Conservation (phyloP, 2,329 filamentous ascomycete genomes). For the Ophiognomonia clavigignenti-juglandacearum region DNA sequence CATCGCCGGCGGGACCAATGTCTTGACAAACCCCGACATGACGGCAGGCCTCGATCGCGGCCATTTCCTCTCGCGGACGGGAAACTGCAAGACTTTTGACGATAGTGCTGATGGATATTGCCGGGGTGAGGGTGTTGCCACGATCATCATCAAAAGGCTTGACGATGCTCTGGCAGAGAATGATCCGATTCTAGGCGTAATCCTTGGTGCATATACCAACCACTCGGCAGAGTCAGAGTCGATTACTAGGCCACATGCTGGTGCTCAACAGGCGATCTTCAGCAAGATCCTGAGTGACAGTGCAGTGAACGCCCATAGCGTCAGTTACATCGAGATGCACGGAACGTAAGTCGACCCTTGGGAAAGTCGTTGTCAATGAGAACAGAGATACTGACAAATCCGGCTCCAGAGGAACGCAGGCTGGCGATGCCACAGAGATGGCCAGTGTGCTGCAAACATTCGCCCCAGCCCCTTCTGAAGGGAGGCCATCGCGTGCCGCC, state of each 20-base stretch:
- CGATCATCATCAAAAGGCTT: conserved; percentile 43
- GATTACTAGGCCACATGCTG: conserved; percentile 59
- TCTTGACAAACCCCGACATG: conserved; percentile 61
- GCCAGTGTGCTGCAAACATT: conserved; percentile 60
- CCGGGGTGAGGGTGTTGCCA: conserved; percentile 41
- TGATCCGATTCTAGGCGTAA: conserved; percentile 30
- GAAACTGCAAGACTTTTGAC: conserved; percentile 30
- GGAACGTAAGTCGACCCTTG: conserved; percentile 51
- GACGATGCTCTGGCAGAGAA: conserved; percentile 40
- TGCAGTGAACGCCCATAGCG: conserved; percentile 67
- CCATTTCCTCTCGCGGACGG: conserved; percentile 50
- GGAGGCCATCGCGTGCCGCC: conserved; percentile 32
- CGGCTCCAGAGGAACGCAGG: conserved; percentile 57
- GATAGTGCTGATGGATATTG: conserved; percentile 42
- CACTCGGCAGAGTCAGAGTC: conserved; percentile 58
- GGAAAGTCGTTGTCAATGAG: background rate
- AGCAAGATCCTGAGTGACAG: conserved; percentile 65
- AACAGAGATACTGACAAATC: background rate
- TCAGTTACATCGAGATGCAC: conserved; percentile 85
- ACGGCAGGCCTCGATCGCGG: conserved; percentile 58
- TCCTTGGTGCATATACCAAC: conserved; percentile 50
- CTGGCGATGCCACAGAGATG: conserved; percentile 80
- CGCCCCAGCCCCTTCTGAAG: conserved; percentile 33
- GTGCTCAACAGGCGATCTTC: conserved; percentile 68
- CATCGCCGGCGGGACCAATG: conserved; percentile 57